A percentile compares a stretch with the other conserved stretches of the same genome.
These are phyloP conservation scores for Yarrowia keelungensis DNA, from an alignment of 805 yeast genomes.

Conservation along the genomic window DNA sequence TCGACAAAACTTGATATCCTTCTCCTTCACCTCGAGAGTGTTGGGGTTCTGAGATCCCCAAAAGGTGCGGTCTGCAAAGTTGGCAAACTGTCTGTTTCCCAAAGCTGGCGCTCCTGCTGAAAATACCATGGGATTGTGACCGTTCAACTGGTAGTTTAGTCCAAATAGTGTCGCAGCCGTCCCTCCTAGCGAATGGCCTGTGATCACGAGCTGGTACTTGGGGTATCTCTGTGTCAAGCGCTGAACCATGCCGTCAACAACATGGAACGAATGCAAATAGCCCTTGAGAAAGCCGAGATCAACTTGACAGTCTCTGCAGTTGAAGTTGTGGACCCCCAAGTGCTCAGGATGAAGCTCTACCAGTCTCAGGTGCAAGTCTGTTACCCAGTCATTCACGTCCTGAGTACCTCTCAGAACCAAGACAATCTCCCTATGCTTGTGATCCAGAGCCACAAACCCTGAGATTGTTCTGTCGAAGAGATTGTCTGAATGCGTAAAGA, in stretches of 20 bases:
- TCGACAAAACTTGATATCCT: background rate
- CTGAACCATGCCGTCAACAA: constrained; percentile 2
- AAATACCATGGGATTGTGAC: background rate
- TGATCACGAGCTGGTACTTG: constrained; percentile 4
- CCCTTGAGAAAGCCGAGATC: constrained; percentile 17
- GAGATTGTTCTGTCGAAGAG: constrained; percentile 15
- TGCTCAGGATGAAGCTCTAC: constrained; percentile 8
- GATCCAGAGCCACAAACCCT: constrained; percentile 28
- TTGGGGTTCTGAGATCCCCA: constrained; percentile 25
- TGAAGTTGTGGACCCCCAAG: background rate
- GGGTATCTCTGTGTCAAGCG: background rate
- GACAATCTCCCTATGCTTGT: constrained; percentile 5
- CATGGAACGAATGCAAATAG: constrained; percentile 9
- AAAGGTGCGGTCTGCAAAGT: constrained; percentile 22
- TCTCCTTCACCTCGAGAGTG: constrained; percentile 6
- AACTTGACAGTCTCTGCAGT: constrained; percentile 12
- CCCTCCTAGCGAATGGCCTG: constrained; percentile 24
- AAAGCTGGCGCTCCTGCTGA: constrained; percentile 18
- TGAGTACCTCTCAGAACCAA: constrained; percentile 16
- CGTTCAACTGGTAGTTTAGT: constrained; percentile 19
- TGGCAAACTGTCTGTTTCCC: constrained; percentile 23
- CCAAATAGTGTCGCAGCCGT: constrained; percentile 27
- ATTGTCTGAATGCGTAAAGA: constrained; percentile 11
- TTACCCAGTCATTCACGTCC: constrained; percentile 23
- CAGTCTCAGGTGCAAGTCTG: constrained; percentile 8